Conservation (phyloP, 1,284 basidiomycete species). For the Athelia psychrophila region DNA sequence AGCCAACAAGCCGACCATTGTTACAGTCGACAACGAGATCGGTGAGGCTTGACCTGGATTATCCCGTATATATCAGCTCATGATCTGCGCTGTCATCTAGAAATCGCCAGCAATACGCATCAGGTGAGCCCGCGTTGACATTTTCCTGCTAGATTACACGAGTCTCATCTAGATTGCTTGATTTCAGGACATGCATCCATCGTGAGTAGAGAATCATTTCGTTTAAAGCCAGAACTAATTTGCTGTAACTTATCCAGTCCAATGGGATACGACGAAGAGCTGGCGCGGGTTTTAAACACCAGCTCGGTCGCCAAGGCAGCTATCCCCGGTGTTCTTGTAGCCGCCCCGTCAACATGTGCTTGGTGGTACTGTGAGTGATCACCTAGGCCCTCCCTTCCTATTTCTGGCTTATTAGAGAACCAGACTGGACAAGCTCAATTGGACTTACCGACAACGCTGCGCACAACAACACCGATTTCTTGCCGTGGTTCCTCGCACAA, state of each 20-base stretch:
- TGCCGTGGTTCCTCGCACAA: slow-evolving; percentile 49
- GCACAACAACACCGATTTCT: slow-evolving; percentile 46
- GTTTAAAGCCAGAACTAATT: not conserved
- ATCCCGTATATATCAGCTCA: too few species aligned
- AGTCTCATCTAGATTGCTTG: too few species aligned
- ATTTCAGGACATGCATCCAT: not conserved
- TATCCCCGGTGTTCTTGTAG: slow-evolving; percentile 38
- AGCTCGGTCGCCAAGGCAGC: slow-evolving; percentile 39
- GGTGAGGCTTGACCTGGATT: slow-evolving; percentile 10
- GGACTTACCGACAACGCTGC: slow-evolving; percentile 46
- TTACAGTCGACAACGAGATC: slow-evolving; percentile 50
- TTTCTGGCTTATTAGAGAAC: slow-evolving; percentile 5
- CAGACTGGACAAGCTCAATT: slow-evolving; percentile 45
- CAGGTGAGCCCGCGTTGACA: slow-evolving; percentile 20
- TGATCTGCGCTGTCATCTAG: too few species aligned
- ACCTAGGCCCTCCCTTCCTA: not conserved
- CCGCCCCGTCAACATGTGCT: slow-evolving; percentile 45
- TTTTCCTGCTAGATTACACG: too few species aligned
- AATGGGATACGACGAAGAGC: slow-evolving; percentile 47
- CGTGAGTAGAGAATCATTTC: slow-evolving; percentile 19
- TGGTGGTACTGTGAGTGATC: slow-evolving; percentile 49
- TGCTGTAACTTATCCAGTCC: slow-evolving; percentile 19
- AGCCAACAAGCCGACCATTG: slow-evolving; percentile 40
- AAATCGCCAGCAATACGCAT: slow-evolving; percentile 48
- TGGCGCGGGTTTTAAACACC: slow-evolving; percentile 39